phyloP scores from a whole-genome alignment of 257 asterid species.

The Solanum appendiculatum region DNA sequence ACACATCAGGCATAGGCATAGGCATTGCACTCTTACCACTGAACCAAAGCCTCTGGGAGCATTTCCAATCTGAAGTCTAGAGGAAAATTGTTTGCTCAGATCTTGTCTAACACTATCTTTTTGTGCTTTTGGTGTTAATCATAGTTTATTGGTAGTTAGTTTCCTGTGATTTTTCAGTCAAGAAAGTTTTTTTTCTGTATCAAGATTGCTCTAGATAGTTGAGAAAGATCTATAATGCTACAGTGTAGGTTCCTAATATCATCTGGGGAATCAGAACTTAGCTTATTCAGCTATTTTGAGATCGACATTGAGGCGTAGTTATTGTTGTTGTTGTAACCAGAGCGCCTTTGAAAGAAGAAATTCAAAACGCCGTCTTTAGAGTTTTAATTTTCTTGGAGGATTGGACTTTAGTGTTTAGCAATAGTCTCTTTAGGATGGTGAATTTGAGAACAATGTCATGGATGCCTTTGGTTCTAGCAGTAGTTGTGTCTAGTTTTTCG shows the following conservation, averaged over 20 bases:
- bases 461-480: conserved; percentile 6
- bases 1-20: not conserved
- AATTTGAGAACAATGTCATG: not conserved
- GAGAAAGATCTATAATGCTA: not conserved
- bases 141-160: not conserved
- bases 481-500: conserved; percentile 6
- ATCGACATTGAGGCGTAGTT: not conserved
- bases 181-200: not conserved
- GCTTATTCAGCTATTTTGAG: not conserved
- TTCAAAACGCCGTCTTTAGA: not conserved
- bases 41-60: not conserved
- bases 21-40: not conserved
- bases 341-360: not conserved
- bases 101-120: not conserved
- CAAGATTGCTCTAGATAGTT: not conserved
- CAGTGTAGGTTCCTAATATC: not conserved
- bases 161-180: not conserved
- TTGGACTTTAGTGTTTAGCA: not conserved
- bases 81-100: not conserved
- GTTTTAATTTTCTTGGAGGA: not conserved
- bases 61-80: not conserved
- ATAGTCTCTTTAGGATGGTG: not conserved
- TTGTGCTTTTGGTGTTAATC: not conserved
- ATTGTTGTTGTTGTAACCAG: not conserved
- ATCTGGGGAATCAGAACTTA: not conserved